Evolutionary conservation across 208 protist species (phyloP), one percentile per base, ranked within the genome.

Genomic region (Acanthamoeba lugdunensis): DNA sequence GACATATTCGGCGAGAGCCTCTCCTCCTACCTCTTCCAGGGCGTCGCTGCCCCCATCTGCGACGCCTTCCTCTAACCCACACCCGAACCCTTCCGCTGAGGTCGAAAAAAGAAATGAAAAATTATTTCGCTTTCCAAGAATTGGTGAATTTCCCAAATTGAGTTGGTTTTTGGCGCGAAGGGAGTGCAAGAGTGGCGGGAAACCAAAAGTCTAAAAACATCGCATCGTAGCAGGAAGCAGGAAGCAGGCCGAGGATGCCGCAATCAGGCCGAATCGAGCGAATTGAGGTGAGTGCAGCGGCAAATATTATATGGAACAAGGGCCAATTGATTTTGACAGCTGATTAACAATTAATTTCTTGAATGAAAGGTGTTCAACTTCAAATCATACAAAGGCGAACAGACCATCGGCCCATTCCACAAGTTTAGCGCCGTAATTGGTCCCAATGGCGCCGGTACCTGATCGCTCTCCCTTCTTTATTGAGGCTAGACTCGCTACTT

Each of bases 381-480:
- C 97, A 99, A 99, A 96, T 99, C 98, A 81, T 99, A 99, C 97
- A 96, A 96, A 45, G 98, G 98, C 25, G 94, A 96, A 48, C 97
- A 98, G 33, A 93, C 95, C 8, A 98, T 99, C 77, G 99, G 99
- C 3, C 98, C 99, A 7, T 99, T 99, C 94, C 97, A 98, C 90
- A 95, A 98, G 67, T 99, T 99, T 94, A 98, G 98, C n/a, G 98
- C 98, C 92, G 97, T 99, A 45, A 99, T 99, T 84, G 99, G 99
- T 0, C 99, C 99, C 33, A 99, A 99, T 97, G 99, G 99, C 63
- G 95, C 97, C 21, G 99, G 99, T 84, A 73, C 14, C 67, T 93
- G 6, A 54, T 82, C 52, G 33, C 11, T 5, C 73, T 28, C 41
- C 45, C 23, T 61, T 89, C 14, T 48, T 63, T 69, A 25, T 8